Conservation (phyloP, 164 flowering plant genomes). For the Umbilicus rupestris region DNA sequence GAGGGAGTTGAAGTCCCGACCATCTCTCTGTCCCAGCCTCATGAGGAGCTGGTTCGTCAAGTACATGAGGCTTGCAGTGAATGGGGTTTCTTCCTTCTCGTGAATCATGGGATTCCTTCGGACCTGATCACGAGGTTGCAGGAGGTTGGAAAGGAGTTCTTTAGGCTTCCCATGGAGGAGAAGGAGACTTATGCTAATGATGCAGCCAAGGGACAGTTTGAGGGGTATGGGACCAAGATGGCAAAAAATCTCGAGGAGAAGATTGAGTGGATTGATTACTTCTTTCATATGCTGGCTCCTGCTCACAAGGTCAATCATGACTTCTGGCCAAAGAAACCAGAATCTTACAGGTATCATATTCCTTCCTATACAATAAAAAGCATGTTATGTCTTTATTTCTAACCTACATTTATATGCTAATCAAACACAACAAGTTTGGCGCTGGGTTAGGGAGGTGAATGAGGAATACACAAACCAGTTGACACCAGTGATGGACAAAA, state of each 20-base stretch:
- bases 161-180: conserved; percentile 30
- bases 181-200: conserved; percentile 39
- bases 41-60: conserved; percentile 17
- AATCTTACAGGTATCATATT: conserved; percentile 41
- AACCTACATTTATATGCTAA: too few species aligned
- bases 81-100: conserved; percentile 42
- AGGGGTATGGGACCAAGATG: conserved; percentile 52
- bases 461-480: conserved; percentile 34
- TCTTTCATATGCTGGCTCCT: conserved; percentile 31
- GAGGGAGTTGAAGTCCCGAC: conserved; percentile 31
- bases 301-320: conserved; percentile 22
- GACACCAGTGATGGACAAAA: conserved; percentile 17
- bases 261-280: conserved; percentile 46
- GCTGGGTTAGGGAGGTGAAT: conserved; percentile 26
- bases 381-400: too few species aligned
- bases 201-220: conserved; percentile 22
- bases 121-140: conserved; percentile 23
- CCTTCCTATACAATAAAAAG: too few species aligned
- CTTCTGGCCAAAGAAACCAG: conserved; percentile 32
- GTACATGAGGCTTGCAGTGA: conserved; percentile 23
- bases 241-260: conserved; percentile 29
- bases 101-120: conserved; percentile 32
- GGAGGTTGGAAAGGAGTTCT: conserved; percentile 31
- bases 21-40: conserved; percentile 26
- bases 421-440: neutral